Base-by-base conservation (phyloP, 1,139 yeast species). In the Candida tetrigidarum region DNA sequence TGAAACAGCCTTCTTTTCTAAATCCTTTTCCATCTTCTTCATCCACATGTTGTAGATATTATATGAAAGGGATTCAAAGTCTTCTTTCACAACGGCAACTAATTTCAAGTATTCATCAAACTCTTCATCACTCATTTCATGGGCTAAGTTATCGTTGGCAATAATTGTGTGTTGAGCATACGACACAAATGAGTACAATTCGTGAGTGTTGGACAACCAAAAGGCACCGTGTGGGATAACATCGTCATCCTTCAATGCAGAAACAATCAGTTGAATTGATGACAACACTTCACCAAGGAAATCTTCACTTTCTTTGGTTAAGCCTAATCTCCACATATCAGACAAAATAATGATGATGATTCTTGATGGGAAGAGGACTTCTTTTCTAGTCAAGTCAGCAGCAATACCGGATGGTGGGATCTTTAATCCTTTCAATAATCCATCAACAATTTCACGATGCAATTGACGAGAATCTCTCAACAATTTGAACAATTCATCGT, bases 281-380 rank as follows among this genome's bases (percentile, higher is more conserved):
- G 91, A 84, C 65, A 93, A 78, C 4, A 90, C 96, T 64, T 88
- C 95, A 43, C 97, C 97, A 53, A 93, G 72, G 64, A 93, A 89
- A 48, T 84, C 85, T 71, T 93, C 99, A 59, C 95, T 84, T 66
- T 92, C 97, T 56, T 87, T 85, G 30, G 97, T 91, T 58, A 91
- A 79, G 2, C 99, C 98, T 47, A 92, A 76, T 67, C 98, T 82
- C 99, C 99, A 93, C 99, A 93, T 91, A 66, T 95, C 99, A 58
- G 96, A 86, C 50, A 93, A 78, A 37, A 93, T 86, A 53, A 95
- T 86, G 56, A 93, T 92, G 57, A 93, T 85, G 51, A 93, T 89
- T 72, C 97, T 85, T 2, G 98, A 96, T 35, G 99, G 99, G 83
- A 91, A 93, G 44, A 93, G 76, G 29, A 93, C 96, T 65, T 95